phyloP scores from a whole-genome alignment of 1,284 basidiomycete species.

The Xerocomus amazonicus region DNA sequence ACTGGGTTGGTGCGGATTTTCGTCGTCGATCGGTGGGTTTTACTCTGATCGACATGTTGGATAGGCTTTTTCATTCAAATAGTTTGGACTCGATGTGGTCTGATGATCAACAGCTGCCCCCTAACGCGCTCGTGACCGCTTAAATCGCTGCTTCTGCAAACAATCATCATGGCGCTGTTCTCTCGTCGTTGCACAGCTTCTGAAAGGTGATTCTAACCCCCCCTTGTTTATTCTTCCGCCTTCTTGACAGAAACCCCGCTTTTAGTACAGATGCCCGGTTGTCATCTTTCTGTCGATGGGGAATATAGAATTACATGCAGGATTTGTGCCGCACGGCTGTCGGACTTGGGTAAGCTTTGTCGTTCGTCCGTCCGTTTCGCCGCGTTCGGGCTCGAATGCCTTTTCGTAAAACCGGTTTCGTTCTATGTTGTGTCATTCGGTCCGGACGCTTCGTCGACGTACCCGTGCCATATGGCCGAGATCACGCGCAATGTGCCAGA shows the following conservation, averaged over 20 bases:
- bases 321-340: constrained; percentile 46
- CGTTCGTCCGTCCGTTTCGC: fast-evolving
- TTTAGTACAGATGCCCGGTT: constrained; percentile 46
- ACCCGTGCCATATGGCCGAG: constrained; percentile 50
- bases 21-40: constrained; percentile 26
- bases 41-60: neutral
- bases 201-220: constrained; percentile 44
- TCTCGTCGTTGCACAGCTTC: constrained; percentile 50
- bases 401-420: constrained; percentile 46
- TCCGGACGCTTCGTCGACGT: constrained; percentile 28
- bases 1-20: constrained; percentile 11
- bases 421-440: constrained; percentile 62
- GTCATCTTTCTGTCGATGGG: constrained; percentile 66
- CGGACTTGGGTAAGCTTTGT: constrained; percentile 42
- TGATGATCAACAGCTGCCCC: constrained; percentile 43
- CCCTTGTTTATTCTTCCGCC: neutral
- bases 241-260: neutral
- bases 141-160: constrained; percentile 38
- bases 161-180: constrained; percentile 57
- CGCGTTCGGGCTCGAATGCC: constrained; percentile 2
- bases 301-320: constrained; percentile 44
- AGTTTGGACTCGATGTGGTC: constrained; percentile 53
- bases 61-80: neutral
- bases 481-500: constrained; percentile 50
- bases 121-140: constrained; percentile 42